phyloP scores from a whole-genome alignment of 1,284 basidiomycete genomes.

The Leccinum angustisporum region DNA sequence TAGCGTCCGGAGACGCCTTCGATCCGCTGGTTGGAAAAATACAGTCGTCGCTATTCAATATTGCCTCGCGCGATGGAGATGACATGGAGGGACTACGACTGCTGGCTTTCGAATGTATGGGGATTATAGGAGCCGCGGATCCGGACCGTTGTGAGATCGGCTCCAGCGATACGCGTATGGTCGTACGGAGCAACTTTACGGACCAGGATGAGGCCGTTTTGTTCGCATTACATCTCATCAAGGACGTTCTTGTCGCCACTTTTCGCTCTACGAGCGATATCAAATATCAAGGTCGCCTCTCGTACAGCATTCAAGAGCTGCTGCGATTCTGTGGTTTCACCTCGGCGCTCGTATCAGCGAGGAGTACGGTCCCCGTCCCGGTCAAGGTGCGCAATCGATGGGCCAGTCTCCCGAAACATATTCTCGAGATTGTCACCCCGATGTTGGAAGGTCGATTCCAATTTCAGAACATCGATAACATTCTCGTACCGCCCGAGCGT shows the following conservation, averaged over 20 bases:
- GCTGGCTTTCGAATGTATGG: conserved; percentile 87
- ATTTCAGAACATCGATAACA: conserved; percentile 52
- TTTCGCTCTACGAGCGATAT: conserved; percentile 95
- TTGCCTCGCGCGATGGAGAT: conserved; percentile 78
- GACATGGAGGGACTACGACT: conserved; percentile 67
- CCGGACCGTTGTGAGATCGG: conserved; percentile 87
- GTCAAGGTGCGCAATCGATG: conserved; percentile 73
- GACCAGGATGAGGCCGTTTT: conserved; percentile 77
- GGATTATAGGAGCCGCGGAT: conserved; percentile 93
- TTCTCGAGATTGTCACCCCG: conserved; percentile 86
- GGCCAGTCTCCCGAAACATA: conserved; percentile 78
- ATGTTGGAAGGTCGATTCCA: conserved; percentile 79
- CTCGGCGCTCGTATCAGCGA: conserved; percentile 57
- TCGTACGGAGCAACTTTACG: conserved; percentile 81
- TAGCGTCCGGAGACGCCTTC: conserved; percentile 85
- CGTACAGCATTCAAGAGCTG: conserved; percentile 92
- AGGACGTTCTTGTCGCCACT: conserved; percentile 86
- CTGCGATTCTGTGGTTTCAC: conserved; percentile 88
- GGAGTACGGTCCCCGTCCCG: conserved; percentile 53
- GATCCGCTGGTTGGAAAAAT: conserved; percentile 75
- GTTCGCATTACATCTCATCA: conserved; percentile 87
- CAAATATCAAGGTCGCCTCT: conserved; percentile 86
- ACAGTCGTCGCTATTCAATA: conserved; percentile 68
- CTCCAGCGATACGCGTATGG: conserved; percentile 61
- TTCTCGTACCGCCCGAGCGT: conserved; percentile 42